Evolutionary conservation across 805 yeast species (phyloP).

Genomic region (Saccharomycopsis sp.): DNA sequence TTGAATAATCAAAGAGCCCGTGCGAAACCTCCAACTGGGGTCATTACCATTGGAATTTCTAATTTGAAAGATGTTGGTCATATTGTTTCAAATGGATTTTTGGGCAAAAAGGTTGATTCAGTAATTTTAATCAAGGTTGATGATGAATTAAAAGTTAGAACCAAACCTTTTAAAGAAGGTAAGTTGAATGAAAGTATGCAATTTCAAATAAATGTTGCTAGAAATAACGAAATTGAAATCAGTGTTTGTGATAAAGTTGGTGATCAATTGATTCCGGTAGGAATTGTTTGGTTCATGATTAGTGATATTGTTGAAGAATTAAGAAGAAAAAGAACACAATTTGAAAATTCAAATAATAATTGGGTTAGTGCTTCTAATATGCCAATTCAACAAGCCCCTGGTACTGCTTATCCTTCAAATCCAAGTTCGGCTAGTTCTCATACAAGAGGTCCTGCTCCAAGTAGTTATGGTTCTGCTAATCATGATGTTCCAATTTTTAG

Average conservation of each 20-base stretch:
- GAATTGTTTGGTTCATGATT: slow-evolving; percentile 80
- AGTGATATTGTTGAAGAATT: slow-evolving; percentile 92
- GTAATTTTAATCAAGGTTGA: slow-evolving; percentile 73
- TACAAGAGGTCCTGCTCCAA: slow-evolving; percentile 11
- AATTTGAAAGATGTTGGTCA: slow-evolving; percentile 89
- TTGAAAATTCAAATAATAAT: slow-evolving; percentile 59
- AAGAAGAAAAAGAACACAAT: slow-evolving; percentile 78
- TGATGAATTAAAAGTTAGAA: slow-evolving; percentile 71
- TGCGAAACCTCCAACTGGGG: slow-evolving; percentile 78
- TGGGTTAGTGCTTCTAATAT: slow-evolving; percentile 80
- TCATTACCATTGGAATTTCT: slow-evolving; percentile 58
- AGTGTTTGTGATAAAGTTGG: slow-evolving; percentile 76
- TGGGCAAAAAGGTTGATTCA: slow-evolving; percentile 71
- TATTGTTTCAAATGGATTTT: slow-evolving; percentile 52
- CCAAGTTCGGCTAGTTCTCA: slow-evolving; percentile 8
- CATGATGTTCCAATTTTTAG: slow-evolving; percentile 4
- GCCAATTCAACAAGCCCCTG: slow-evolving; percentile 19
- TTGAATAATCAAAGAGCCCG: slow-evolving; percentile 63
- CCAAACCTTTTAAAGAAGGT: slow-evolving; percentile 66
- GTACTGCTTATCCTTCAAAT: slow-evolving; percentile 21
- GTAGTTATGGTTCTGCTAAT: slow-evolving; percentile 4
- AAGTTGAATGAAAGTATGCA: slow-evolving; percentile 62
- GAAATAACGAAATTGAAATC: slow-evolving; percentile 86
- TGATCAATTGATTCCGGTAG: slow-evolving; percentile 69
- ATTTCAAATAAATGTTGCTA: slow-evolving; percentile 70